phyloP scores from a whole-genome alignment of 192 early-diverging fungal genomes.

The Dissophora ornata region DNA sequence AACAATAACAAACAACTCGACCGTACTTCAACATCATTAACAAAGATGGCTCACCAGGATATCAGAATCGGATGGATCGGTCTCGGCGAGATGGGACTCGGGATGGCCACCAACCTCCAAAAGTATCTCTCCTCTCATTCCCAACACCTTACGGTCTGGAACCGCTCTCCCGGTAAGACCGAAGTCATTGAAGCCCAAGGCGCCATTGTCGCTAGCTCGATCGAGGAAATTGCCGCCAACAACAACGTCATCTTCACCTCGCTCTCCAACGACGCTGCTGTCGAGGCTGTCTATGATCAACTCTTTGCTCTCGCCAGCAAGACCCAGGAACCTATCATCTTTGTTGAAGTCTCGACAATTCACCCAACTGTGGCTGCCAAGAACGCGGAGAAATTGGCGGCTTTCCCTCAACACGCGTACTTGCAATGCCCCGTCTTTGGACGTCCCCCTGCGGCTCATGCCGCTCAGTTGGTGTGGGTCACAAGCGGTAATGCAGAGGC shows the following conservation, averaged over 20 bases:
- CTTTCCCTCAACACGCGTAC: constrained; percentile 36
- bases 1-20: too few relatives aligned
- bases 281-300: constrained; percentile 55
- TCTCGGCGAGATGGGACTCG: constrained; percentile 71
- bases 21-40: too few relatives aligned
- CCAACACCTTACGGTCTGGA: constrained; percentile 66
- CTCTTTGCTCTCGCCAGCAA: constrained; percentile 43
- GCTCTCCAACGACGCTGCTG: constrained; percentile 69
- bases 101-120: constrained; percentile 74
- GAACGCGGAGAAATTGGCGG: constrained; percentile 30
- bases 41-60: constrained; percentile 4
- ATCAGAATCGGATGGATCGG: constrained; percentile 69
- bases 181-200: constrained; percentile 50
- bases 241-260: constrained; percentile 72
- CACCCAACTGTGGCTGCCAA: constrained; percentile 54
- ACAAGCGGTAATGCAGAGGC: constrained; percentile 59
- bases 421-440: constrained; percentile 69
- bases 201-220: constrained; percentile 50
- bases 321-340: constrained; percentile 42
- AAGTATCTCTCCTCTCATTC: constrained; percentile 46
- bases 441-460: constrained; percentile 59
- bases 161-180: constrained; percentile 68
- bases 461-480: constrained; percentile 65
- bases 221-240: constrained; percentile 49
- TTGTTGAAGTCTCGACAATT: constrained; percentile 73